Evolutionary conservation across 2,329 filamentous ascomycete species (phyloP).

Genomic region (Cytospora paraplurivora): DNA sequence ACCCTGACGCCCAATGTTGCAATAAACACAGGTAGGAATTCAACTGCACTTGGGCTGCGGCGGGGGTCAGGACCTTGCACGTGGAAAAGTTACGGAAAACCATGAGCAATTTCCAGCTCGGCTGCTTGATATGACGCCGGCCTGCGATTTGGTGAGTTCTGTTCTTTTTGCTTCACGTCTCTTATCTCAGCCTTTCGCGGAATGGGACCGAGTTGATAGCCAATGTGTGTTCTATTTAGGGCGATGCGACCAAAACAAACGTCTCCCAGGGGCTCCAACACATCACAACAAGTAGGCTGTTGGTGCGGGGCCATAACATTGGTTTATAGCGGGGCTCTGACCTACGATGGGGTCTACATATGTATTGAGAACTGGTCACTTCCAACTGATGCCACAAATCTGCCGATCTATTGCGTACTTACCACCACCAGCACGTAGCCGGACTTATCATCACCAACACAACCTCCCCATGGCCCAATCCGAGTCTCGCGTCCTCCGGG

Average conservation of each 20-base stretch:
- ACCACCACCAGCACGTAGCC: not conserved
- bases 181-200: too few species aligned
- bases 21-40: too few species aligned
- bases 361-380: not conserved
- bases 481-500: not conserved
- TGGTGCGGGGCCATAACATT: not conserved
- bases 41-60: not conserved
- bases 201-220: not conserved
- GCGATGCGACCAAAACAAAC: too few species aligned
- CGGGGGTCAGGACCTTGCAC: not conserved
- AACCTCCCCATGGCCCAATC: conserved; percentile 1
- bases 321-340: not conserved
- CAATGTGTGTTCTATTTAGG: not conserved
- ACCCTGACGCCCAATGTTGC: not conserved
- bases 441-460: not conserved
- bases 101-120: not conserved
- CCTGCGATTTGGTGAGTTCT: not conserved
- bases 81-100: not conserved
- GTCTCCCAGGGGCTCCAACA: too few species aligned
- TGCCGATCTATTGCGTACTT: not conserved
- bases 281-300: too few species aligned
- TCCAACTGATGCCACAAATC: not conserved
- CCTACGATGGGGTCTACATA: not conserved
- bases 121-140: not conserved
- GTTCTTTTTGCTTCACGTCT: not conserved